Base-by-base conservation (phyloP, 148 eudicot genomes). In the Silene latifolia region DNA sequence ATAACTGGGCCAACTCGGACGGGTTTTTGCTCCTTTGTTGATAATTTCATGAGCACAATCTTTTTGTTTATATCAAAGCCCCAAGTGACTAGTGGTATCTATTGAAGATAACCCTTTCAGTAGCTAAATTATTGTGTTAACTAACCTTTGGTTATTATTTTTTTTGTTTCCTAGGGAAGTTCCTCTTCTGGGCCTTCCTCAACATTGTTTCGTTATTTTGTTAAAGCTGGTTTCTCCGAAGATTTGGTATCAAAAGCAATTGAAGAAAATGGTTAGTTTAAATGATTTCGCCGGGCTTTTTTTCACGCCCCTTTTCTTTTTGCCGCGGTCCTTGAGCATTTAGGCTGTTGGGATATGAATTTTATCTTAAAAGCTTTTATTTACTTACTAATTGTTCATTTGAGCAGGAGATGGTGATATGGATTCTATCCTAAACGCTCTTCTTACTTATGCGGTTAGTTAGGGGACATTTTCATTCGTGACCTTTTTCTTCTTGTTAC, bases 391-490 rank as follows among this genome's bases (percentile, higher is more conserved):
- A 75, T 56, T 35, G 3, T 72, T 57, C 20, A 57, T 56, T 44
- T 67, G 46, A 46, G 66, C 77, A 91, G 97, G 80, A 57, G 90
- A 81, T 69, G 90, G 78, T 19, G 80, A 83, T 68, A 70, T 70
- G 62, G 89, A 89, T 15, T 48, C 79, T 11, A 87, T 91, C 63
- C 67, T 91, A 53, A 84, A 89, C n/a, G 71, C 87, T 11, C 79
- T 89, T 67, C 92, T 92, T 62, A 84, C 91, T 23, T 82, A 88
- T 61, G 42, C 83, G n/a, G 93, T 89, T 76, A 86, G 96, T 86
- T 19, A 56, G 56, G 32, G 60, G 23, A 64, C 78, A 42, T 35
- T 65, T 44, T 65, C 69, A 65, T 65, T 29, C 18, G 17, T 32
- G 64, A 29, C 19, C 20, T 65, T 65, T 65, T 4, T 63, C 9